A percentile compares a stretch with the other conserved stretches of the same genome.
Conservation (phyloP, 306 rosid genomes). For the Castanopsis chinensis region DNA sequence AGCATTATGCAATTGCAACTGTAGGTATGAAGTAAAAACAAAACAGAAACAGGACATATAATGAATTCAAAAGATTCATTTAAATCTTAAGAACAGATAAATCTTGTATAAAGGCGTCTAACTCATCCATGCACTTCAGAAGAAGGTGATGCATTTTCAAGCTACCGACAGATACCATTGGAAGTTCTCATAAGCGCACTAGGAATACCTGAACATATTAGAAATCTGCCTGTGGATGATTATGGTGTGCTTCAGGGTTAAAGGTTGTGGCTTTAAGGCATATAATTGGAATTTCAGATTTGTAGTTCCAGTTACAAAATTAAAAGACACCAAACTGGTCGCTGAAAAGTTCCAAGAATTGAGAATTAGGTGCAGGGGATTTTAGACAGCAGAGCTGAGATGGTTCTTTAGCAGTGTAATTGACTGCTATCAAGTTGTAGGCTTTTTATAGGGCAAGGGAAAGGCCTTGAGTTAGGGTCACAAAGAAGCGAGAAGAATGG, state of each 20-base stretch:
- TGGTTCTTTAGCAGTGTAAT: too few relatives aligned
- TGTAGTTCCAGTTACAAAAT: not conserved
- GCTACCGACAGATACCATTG: not conserved
- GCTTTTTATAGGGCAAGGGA: not conserved
- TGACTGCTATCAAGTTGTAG: too few relatives aligned
- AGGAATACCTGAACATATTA: not conserved
- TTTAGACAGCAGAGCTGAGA: too few relatives aligned
- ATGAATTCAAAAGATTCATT: not conserved
- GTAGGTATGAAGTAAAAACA: not conserved
- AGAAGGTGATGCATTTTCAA: not conserved
- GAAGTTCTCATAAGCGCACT: conserved; percentile 1
- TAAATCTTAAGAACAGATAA: not conserved
- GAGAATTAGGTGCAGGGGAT: not conserved
- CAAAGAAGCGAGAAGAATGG: not conserved
- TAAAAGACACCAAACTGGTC: not conserved
- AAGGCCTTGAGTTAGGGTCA: not conserved
- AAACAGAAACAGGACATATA: not conserved
- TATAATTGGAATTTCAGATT: not conserved
- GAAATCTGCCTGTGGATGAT: not conserved
- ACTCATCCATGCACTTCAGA: not conserved
- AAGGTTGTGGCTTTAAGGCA: not conserved
- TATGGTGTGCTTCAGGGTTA: not conserved
- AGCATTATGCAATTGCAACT: not conserved
- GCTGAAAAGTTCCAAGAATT: not conserved
- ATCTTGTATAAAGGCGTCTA: not conserved